These are phyloP conservation scores for Cupressus sempervirens DNA, from an alignment of 75 land plant species.

Conservation along the genomic window DNA sequence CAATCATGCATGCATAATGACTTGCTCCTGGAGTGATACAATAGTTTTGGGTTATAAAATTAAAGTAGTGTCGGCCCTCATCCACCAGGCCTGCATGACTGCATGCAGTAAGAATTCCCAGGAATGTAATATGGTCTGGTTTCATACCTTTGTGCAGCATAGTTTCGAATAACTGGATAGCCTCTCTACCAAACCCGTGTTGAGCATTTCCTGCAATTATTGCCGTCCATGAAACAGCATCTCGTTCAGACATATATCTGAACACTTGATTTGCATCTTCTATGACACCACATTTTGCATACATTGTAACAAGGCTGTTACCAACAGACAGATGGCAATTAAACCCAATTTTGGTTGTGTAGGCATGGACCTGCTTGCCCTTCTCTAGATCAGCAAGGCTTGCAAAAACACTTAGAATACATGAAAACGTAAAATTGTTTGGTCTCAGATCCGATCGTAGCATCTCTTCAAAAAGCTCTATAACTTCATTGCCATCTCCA, in stretches of 20 bases:
- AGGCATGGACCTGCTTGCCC: constrained; percentile 19
- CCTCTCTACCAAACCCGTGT: constrained; percentile 15
- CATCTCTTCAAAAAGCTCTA: constrained; percentile 22
- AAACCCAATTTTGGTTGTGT: constrained; percentile 14
- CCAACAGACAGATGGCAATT: constrained; percentile 15
- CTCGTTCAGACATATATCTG: constrained; percentile 16
- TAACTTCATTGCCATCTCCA: constrained; percentile 14
- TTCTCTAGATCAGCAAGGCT: constrained; percentile 10
- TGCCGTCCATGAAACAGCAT: constrained; percentile 30
- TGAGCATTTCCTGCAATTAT: constrained; percentile 29
- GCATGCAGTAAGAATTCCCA: constrained; percentile 27
- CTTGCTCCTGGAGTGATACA: constrained; percentile 12
- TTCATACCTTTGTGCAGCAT: constrained; percentile 24
- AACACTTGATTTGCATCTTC: constrained; percentile 24
- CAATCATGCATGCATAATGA: constrained; percentile 28
- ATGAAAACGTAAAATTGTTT: constrained; percentile 18
- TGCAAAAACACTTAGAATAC: constrained; percentile 13
- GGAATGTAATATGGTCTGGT: constrained; percentile 32
- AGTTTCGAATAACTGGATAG: constrained; percentile 14
- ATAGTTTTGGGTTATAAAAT: constrained; percentile 3
- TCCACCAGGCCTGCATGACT: constrained; percentile 27
- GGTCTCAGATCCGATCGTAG: constrained; percentile 8
- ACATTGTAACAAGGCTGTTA: constrained; percentile 24
- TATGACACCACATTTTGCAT: constrained; percentile 23
- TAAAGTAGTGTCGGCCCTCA: constrained; percentile 21